Base-by-base conservation (phyloP, 2,329 filamentous ascomycete species). In the Fusarium nanum region DNA sequence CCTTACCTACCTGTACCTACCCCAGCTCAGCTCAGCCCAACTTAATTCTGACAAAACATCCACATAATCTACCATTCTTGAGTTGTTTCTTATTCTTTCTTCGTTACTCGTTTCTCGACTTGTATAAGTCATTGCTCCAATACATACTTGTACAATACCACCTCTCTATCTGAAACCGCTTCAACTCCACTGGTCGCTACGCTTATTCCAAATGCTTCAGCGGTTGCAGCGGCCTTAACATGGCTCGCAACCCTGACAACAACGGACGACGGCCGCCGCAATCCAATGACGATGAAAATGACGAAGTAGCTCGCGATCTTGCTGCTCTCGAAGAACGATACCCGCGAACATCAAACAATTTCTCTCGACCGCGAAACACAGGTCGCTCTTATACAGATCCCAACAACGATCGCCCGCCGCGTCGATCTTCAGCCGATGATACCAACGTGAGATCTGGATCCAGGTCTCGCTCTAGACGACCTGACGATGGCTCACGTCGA, bases 201-300 rank as follows among this genome's bases (percentile, higher is more conserved):
- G n/a, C 55, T 11, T 54, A 57, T 56, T 68, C 63, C 70, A 73
- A 64, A 78, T 78, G 76, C 70, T 64, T n/a, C 70, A 60, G 60
- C 59, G 68, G 69, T 70, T 65, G 57, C 67, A 52, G 59, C 56
- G 42, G 54, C 56, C 46, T 66, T 70, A 64, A 71, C 20, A 79
- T 79, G 77, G 71, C 73, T 64, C 69, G 71, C 32, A 69, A 75
- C 70, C 74, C 65, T 49, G 68, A 68, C 50, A 68, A 75, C 56
- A 64, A 68, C 59, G 67, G 65, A 45, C 58, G 67, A 53, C 66
- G 68, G 48, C 59, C 60, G 56, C 64, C 68, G 40, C 57, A 64
- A 20, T 46, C 42, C 55, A 60, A 60, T 37, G 34, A 62, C 59
- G 56, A 57, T 25, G 41, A 56, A 18, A 58, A 67, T 27, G 62